Base-by-base conservation (phyloP, 352 stramenopile species). In the Pythium monospermum region DNA sequence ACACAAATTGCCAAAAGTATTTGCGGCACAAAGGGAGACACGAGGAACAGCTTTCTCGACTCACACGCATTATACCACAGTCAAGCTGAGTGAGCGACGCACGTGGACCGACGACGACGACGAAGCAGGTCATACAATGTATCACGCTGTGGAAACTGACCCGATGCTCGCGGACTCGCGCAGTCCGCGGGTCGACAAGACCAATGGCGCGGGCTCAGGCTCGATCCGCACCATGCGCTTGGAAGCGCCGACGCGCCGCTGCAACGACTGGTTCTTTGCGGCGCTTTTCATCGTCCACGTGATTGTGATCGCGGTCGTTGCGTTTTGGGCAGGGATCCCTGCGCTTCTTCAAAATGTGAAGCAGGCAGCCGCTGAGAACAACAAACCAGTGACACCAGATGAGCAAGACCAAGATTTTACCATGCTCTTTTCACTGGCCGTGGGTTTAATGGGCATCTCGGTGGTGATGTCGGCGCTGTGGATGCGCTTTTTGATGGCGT, bases 221-320 rank as follows among this genome's bases (percentile, higher is more conserved):
- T 73, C 76, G 15, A 75, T 88, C 48, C 74, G 73, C 49, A 86
- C 66, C 30, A 80, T 89, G 66, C 78, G 78, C 4, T 66, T 85
- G 3, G 76, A 90, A 33, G 16, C 66, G 13, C 68, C 78, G 0
- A 53, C 76, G n/a, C 53, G 68, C 21, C 73, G 67, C 42, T 94
- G 83, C 68, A 87, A 91, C 64, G 83, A 94, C 61, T 46, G 51
- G 15, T 55, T 85, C 46, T 91, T 91, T 53, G 83, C 80, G 16
- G 41, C 76, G 15, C 47, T 94, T 13, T 94, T 94, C 51, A 53
- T 90, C 16, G 57, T 48, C 18, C 76, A 94, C 47, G 64, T 89
- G 8, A 25, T 66, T 21, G 64, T 69, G 53, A 78, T 94, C 52
- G 66, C 51, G 1, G 57, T 81, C 47, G 73, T 94, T 49, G 83